Evolutionary conservation across 352 stramenopile species (phyloP).

Genomic region (Phytophthora cactorum): DNA sequence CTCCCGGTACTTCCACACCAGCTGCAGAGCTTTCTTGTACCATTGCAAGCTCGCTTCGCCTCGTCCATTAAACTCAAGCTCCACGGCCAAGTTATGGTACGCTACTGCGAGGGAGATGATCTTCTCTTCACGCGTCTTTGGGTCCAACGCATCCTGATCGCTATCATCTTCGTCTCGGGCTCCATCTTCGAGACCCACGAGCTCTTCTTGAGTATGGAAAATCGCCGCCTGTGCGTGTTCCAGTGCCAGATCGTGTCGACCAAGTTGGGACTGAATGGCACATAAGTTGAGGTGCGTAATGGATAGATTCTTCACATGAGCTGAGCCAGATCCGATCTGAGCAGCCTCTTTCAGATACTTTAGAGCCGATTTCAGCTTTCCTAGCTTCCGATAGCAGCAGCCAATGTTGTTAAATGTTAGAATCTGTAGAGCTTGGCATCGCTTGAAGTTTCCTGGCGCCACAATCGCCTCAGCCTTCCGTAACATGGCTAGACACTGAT

Average conservation of each 20-base stretch:
- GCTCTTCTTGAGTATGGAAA: constrained; percentile 84
- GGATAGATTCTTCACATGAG: constrained; percentile 76
- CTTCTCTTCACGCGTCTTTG: constrained; percentile 75
- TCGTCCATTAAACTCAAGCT: constrained; percentile 78
- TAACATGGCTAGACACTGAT: constrained; percentile 73
- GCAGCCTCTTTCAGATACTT: constrained; percentile 80
- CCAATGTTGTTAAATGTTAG: constrained; percentile 87
- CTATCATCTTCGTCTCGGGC: constrained; percentile 18
- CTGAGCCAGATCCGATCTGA: constrained; percentile 56
- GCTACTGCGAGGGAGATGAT: constrained; percentile 77
- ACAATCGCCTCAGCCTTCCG: constrained; percentile 78
- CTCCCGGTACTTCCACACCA: constrained; percentile 67
- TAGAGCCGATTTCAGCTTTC: constrained; percentile 72
- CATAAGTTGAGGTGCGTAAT: constrained; percentile 87
- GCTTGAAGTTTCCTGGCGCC: constrained; percentile 66
- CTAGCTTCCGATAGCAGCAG: constrained; percentile 82
- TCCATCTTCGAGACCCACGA: constrained; percentile 58
- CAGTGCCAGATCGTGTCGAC: constrained; percentile 67
- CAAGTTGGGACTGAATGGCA: constrained; percentile 79
- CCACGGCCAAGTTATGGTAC: constrained; percentile 83
- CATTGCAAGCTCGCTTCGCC: constrained; percentile 80
- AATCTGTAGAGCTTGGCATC: constrained; percentile 74
- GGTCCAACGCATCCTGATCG: constrained; percentile 46
- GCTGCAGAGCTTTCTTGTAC: constrained; percentile 84
- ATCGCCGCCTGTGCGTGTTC: constrained; percentile 83